Base-by-base conservation (phyloP, 2,329 filamentous ascomycete species). In the Cladosporium austrohemisphaericum region DNA sequence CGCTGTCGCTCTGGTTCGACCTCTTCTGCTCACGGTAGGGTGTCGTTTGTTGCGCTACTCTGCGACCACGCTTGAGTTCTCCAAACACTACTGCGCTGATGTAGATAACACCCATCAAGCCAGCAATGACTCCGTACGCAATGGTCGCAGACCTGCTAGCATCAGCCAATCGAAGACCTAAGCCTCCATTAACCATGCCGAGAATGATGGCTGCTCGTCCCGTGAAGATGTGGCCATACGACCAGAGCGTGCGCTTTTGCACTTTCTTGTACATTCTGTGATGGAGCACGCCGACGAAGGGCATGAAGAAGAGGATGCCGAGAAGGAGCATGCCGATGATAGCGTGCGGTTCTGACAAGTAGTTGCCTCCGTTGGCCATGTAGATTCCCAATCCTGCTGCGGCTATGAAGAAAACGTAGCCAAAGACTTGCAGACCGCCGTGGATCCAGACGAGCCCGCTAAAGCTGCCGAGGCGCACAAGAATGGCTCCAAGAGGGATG, bases 301-400 rank as follows among this genome's bases (percentile, higher is more conserved):
- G 78, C 55, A 79, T 76, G 56, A 84, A 76, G 10, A 83, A 68
- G 2, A 86, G 60, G 5, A 68, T 55, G 0, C 62, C 63, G 26
- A 81, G 65, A 2, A 78, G 68, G 10, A 79, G 58, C 7, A 77
- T 68, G 13, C 78, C 78, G 41, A 81, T 77, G 54, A 78, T 69
- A 2, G 74, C 67, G 53, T 81, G 78, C 36, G 73, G 64, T 28
- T 65, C 59, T 37, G 65, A 46, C 9, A 76, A 46, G 49, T 71
- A 25, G 38, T 63, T 55, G 10, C 70, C 54, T 10, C 69, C 58
- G 1, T 58, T 65, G 1, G 72, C 76, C 9, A 81, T 61, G 22
- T 71, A 72, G 28, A 80, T 64, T 4, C 79, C 79, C 0, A 80
- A 57, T 2, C 73, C 76, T 36, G 77, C 69, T 0, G 72, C 77